Base-by-base conservation (phyloP, 2,329 filamentous ascomycete species). In the Arthroderma sp. region DNA sequence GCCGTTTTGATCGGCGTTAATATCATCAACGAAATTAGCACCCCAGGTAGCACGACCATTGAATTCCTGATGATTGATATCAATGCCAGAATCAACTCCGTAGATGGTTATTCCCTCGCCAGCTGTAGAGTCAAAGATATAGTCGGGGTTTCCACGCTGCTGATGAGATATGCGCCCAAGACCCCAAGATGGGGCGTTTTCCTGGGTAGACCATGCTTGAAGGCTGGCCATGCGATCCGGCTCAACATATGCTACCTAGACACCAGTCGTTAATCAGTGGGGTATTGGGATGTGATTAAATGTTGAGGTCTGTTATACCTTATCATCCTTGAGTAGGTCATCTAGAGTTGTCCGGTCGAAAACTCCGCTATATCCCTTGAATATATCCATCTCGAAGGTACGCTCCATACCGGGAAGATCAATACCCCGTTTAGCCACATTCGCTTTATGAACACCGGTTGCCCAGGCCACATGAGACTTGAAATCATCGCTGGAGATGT, bases 41-140 rank as follows among this genome's bases (percentile, higher is more conserved):
- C 69, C 72, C 56, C 66, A 64, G 28, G 57, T 64, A 28, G 70
- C 72, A 55, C 72, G 69, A 47, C 68, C 71, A 3, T 61, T 67
- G 49, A 74, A 73, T 31, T 73, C 69, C 25, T 61, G 3, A 57
- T 73, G 69, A 0, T 56, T 31, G 17, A 62, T 64, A 44, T 69
- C 66, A 58, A 73, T 70, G 17, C 71, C 71, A 23, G 65, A 71
- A 59, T 74, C 71, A 31, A 73, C 64, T 3, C 71, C 65, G 41
- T 73, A 73, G 35, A 66, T 65, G 49, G 66, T 70, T 55, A 67
- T 67, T 21, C 66, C 70, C 4, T 64, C 56, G 25, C 71, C 71
- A n/a, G 68, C 70, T 28, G 56, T 63, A 13, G 61, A 62, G 59
- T 74, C 71, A 56, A 71, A 73, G 53, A 66, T 58, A 57, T 73